Base-by-base conservation (phyloP, 495 filamentous ascomycete species). In the Platismatia glauca region DNA sequence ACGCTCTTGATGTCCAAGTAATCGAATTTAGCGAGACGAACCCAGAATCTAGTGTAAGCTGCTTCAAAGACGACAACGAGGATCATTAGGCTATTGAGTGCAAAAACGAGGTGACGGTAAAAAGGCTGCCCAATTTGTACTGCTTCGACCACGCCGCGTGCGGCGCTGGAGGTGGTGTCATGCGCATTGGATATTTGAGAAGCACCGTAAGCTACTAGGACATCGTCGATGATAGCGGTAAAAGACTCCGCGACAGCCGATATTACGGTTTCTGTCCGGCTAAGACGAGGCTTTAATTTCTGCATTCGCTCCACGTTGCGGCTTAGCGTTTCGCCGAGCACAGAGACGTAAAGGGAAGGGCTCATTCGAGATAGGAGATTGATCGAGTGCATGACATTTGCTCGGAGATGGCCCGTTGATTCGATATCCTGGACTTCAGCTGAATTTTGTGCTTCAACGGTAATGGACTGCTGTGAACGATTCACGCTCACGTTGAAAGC, bases 261-360 rank as follows among this genome's bases (percentile, higher is more conserved):
- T 0, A n/a, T 37, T 37, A 50, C 20, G 2, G 58, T 43, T 50
- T 60, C 58, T 35, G 58, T 24, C 7, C 6, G 29, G 16, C 24
- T 37, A 29, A 37, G 16, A 38, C n/a, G 7, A 24, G 57, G 57
- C 16, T n/a, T 46, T 11, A 35, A 41, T 48, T n/a, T 59, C 31
- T 44, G 57, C 39, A 48, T 59, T 11, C 39, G 20, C 22, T 59
- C 41, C 41, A 48, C 57, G 8, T 59, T 59, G 31, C 24, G 41
- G 43, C 7, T 50, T 9, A 60, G 20, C 29, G 58, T 37, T 35
- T 60, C 58, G 4, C 58, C 58, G 5, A 60, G 29, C 20, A 60
- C 39, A 37, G 58, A 60, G 39, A 60, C 29, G n/a, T 60, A 60
- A 50, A 60, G 43, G 22, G 41, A 37, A 4, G 58, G 41, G 20